Base-by-base conservation (phyloP, 1,284 basidiomycete genomes). In the Quambalaria eucalypti region DNA sequence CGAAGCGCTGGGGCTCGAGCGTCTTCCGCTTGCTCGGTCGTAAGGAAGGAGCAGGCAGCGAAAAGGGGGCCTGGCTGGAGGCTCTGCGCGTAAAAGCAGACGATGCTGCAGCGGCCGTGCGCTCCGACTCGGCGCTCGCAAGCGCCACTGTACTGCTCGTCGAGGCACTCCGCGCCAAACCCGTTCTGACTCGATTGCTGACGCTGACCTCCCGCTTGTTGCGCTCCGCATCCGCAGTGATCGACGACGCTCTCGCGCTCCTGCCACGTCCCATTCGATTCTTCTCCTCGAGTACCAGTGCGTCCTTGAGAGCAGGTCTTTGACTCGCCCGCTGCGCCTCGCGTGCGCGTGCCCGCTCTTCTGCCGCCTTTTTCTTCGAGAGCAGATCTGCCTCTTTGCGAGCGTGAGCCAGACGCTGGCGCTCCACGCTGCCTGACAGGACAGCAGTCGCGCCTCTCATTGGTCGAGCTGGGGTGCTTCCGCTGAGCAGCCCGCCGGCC, bases 121-220 rank as follows among this genome's bases (percentile, higher is more conserved):
- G n/a, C n/a, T n/a, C n/a, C n/a, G n/a, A n/a, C n/a, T n/a, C n/a
- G n/a, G n/a, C n/a, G n/a, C n/a, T n/a, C n/a, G n/a, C n/a, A n/a
- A n/a, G n/a, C n/a, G n/a, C n/a, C n/a, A n/a, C n/a, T n/a, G n/a
- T 14, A 26, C 50, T 21, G 10, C 36, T 39, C 4, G 21, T 14
- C 16, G 36, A 39, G 36, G 36, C 16, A 21, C 36, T 26, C 21
- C 42, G 16, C 21, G 25, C 42, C 19, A 46, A 46, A 21, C 42
- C 42, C n/a, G n/a, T n/a, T n/a, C n/a, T n/a, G 12, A 46, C 42
- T 6, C 42, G 42, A 12, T 21, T 21, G 16, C 25, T 46, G 3
- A 46, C 42, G 42, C 42, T 46, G 21, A 46, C 42, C 42, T 46
- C 42, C 42, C 42, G 16, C 42, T 46, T 26, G 25, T 23, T 23